These are phyloP conservation scores for Jaapia argillacea DNA, from an alignment of 768 basidiomycete species.

Conservation along the genomic window DNA sequence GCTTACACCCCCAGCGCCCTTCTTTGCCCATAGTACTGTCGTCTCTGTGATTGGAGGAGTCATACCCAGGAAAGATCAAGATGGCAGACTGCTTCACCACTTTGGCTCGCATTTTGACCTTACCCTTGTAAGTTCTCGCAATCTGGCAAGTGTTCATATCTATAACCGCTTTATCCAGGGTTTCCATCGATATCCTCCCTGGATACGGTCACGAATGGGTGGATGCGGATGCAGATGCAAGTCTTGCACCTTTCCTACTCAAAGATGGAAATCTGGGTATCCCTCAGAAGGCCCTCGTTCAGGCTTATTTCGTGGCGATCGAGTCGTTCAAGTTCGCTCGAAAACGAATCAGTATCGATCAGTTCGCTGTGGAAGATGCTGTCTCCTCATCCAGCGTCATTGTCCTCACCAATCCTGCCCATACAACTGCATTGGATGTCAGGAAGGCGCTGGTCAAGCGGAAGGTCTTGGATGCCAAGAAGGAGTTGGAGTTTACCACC, in stretches of 20 bases:
- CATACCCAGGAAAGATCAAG: too few relatives aligned
- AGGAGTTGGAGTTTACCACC: constrained; percentile 37
- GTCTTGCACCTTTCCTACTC: constrained; percentile 40
- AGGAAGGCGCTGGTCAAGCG: constrained; percentile 42
- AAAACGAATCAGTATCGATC: not conserved
- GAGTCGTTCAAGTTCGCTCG: not conserved
- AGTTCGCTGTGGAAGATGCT: not conserved
- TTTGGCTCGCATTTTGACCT: too few relatives aligned
- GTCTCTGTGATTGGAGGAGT: too few relatives aligned
- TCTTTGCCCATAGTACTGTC: too few relatives aligned
- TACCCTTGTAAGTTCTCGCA: too few relatives aligned
- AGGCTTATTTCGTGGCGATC: constrained; percentile 39
- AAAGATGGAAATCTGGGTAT: constrained; percentile 54
- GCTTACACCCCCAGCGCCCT: too few relatives aligned
- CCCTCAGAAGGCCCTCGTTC: constrained; percentile 45
- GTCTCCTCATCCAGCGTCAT: constrained; percentile 41
- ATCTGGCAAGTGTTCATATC: too few relatives aligned
- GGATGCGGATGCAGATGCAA: constrained; percentile 14
- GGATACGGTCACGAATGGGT: constrained; percentile 42
- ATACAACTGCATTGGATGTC: constrained; percentile 56
- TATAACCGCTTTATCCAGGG: too few relatives aligned
- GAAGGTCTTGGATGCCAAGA: constrained; percentile 23
- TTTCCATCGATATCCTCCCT: constrained; percentile 54
- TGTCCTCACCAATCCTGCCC: constrained; percentile 58
- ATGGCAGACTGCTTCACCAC: too few relatives aligned